Evolutionary conservation across 148 eudicot genomes (phyloP).

Genomic region (Rhododendron griersonianum): DNA sequence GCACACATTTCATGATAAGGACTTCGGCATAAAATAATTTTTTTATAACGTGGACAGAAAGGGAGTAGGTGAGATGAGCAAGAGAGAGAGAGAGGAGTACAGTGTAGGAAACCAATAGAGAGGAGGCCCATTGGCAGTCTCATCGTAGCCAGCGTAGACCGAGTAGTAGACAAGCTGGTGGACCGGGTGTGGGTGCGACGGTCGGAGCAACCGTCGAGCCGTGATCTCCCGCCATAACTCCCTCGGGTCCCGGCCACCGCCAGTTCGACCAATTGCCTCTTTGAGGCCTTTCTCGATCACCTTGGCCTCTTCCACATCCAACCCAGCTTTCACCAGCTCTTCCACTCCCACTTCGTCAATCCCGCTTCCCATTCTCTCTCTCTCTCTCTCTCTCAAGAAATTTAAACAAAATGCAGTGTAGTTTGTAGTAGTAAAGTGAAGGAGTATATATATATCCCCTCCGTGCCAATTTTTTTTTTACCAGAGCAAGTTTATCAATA

Average conservation of each 20-base stretch:
- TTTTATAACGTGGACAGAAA: not conserved
- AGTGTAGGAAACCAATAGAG: constrained; percentile 79
- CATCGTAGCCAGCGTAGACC: constrained; percentile 52
- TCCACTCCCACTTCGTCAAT: constrained; percentile 31
- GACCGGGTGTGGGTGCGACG: constrained; percentile 58
- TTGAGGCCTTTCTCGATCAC: constrained; percentile 22
- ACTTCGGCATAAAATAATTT: too few species aligned
- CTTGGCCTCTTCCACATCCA: constrained; percentile 40
- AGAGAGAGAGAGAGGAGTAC: constrained; percentile 19
- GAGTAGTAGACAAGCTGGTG: constrained; percentile 71
- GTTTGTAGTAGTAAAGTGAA: not conserved
- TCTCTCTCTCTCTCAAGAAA: not conserved
- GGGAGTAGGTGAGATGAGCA: not conserved
- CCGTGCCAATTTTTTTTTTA: not conserved
- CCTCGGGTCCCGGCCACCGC: constrained; percentile 4
- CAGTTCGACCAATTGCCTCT: constrained; percentile 5
- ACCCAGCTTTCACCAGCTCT: constrained; percentile 39
- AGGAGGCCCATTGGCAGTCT: constrained; percentile 53
- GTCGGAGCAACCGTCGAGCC: constrained; percentile 46
- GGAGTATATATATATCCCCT: not conserved
- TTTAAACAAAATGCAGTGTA: not conserved
- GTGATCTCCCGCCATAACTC: constrained; percentile 60
- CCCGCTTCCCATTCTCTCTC: constrained; percentile 16
- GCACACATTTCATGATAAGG: too few species aligned
- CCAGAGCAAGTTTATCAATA: too few species aligned